Evolutionary conservation across 352 stramenopile genomes (phyloP).

Genomic region (Phytopythium oedochilum): DNA sequence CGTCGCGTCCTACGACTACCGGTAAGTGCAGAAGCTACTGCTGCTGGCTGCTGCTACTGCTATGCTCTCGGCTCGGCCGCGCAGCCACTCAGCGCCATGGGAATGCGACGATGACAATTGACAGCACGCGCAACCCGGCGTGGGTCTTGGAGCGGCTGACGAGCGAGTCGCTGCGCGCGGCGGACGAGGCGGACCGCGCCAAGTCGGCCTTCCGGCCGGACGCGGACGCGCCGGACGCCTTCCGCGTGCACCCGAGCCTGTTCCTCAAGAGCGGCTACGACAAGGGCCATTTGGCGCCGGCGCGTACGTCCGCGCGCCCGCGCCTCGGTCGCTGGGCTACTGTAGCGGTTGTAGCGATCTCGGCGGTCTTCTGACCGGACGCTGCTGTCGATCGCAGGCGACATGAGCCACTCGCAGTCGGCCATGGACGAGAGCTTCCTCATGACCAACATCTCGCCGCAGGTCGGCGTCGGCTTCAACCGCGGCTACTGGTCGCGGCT

Average conservation of each 20-base stretch:
- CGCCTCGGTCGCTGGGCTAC: neutral
- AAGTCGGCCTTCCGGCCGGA: slow-evolving; percentile 89
- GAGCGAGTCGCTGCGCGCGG: slow-evolving; percentile 53
- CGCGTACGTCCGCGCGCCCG: slow-evolving; percentile 27
- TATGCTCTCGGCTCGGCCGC: neutral
- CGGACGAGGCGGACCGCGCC: slow-evolving; percentile 69
- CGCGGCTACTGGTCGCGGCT: slow-evolving; percentile 85
- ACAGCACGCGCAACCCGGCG: slow-evolving; percentile 73
- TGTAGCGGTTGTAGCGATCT: neutral
- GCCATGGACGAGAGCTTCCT: slow-evolving; percentile 92
- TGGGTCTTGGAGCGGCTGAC: slow-evolving; percentile 87
- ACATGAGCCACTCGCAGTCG: slow-evolving; percentile 82
- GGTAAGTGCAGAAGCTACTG: slow-evolving; percentile 19
- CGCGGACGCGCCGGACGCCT: slow-evolving; percentile 51
- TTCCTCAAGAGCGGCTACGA: slow-evolving; percentile 93
- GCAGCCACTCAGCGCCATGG: neutral
- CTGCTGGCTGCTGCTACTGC: too few relatives aligned
- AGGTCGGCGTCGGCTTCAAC: slow-evolving; percentile 87
- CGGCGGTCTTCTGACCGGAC: neutral
- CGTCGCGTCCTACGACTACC: slow-evolving; percentile 82
- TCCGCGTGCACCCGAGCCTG: slow-evolving; percentile 83
- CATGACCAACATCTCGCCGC: slow-evolving; percentile 95
- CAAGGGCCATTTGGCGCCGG: slow-evolving; percentile 92
- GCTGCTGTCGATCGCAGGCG: slow-evolving; percentile 31
- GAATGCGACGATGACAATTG: neutral